Conservation (phyloP, 148 eudicot species). For the Rhododendron henanense region DNA sequence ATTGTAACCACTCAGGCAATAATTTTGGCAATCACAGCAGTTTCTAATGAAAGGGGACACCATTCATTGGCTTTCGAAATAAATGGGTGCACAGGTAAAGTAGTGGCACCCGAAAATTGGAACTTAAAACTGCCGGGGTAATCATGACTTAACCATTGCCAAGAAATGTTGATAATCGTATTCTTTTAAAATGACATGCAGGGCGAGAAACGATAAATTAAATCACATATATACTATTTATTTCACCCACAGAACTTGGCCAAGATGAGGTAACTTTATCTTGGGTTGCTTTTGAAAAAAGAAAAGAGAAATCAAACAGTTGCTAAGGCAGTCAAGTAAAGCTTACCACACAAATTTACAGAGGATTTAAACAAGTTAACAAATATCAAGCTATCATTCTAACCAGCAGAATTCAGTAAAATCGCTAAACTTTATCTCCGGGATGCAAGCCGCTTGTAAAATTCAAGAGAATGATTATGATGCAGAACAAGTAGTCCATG, state of each 20-base stretch:
- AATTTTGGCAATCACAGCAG: no score
- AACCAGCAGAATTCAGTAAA: neutral
- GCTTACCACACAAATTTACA: neutral
- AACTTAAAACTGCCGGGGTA: neutral
- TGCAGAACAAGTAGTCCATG: no score
- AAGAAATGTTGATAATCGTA: neutral
- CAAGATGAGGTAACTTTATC: neutral
- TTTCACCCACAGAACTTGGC: neutral
- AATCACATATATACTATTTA: neutral
- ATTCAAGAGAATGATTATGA: neutral
- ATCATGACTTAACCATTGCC: neutral
- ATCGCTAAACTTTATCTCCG: neutral
- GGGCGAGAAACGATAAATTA: neutral
- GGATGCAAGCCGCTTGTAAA: neutral
- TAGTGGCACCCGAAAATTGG: neutral
- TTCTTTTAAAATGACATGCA: neutral
- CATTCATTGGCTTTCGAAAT: no score
- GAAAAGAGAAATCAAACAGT: neutral
- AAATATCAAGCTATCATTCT: neutral
- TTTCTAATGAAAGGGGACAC: no score
- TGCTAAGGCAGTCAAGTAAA: neutral
- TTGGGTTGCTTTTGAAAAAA: neutral
- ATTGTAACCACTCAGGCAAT: no score
- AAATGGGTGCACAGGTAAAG: no score
- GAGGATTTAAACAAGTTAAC: neutral